A percentile compares a stretch with the other conserved stretches of the same genome.
These are phyloP conservation scores for Fistulifera solaris DNA, from an alignment of 108 stramenopile species.

Conservation along the genomic window DNA sequence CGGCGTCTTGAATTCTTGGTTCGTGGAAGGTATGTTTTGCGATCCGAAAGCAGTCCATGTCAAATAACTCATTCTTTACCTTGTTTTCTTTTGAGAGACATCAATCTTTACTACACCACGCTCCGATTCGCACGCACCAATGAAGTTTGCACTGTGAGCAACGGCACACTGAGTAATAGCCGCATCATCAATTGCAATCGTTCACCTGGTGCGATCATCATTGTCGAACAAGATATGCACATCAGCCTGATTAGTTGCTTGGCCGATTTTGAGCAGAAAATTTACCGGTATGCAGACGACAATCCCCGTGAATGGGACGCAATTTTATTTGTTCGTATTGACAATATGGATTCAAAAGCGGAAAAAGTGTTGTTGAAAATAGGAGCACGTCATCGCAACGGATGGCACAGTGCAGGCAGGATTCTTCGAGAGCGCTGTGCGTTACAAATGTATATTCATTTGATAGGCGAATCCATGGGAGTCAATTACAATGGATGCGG, in stretches of 20 bases:
- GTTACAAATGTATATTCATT: constrained; percentile 29
- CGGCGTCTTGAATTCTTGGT: constrained; percentile 42
- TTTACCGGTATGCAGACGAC: constrained; percentile 48
- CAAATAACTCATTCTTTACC: background rate
- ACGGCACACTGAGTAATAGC: constrained; percentile 37
- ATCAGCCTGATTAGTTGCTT: constrained; percentile 33
- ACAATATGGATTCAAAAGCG: constrained; percentile 34
- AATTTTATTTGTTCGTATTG: constrained; percentile 42
- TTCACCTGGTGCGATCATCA: constrained; percentile 51
- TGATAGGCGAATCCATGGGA: constrained; percentile 32
- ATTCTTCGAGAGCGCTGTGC: constrained; percentile 29
- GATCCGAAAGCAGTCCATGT: no score
- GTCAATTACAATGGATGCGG: constrained; percentile 23
- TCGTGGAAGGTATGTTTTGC: constrained; percentile 57
- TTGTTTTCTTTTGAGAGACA: constrained; percentile 20
- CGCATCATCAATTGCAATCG: constrained; percentile 66
- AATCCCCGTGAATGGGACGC: constrained; percentile 52
- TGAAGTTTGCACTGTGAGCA: constrained; percentile 64
- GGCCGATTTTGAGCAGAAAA: constrained; percentile 34
- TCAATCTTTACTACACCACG: constrained; percentile 61
- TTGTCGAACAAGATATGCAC: constrained; percentile 25
- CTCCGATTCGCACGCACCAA: constrained; percentile 53
- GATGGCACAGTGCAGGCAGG: constrained; percentile 52
- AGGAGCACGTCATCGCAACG: constrained; percentile 41
- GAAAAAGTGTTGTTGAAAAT: constrained; percentile 31